Percentiles rank a stretch among this genome's conserved stretches.
Evolutionary conservation across 2,329 filamentous ascomycete species (phyloP).

Genomic region (Chaetomium strumarium): DNA sequence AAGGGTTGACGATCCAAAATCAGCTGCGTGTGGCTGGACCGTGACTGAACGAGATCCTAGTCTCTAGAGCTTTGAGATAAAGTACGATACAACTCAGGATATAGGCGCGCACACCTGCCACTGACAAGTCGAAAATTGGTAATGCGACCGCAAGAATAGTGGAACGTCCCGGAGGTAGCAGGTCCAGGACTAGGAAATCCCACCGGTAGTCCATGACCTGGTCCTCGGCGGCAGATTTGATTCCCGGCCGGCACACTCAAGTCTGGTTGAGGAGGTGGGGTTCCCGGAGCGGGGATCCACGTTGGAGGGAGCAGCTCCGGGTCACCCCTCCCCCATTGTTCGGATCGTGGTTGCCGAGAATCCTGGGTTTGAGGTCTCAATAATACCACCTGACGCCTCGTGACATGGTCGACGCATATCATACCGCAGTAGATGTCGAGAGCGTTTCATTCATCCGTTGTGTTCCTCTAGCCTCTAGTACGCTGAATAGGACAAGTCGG

Average conservation of each 20-base stretch:
- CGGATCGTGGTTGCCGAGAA: neutral
- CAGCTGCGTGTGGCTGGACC: too few relatives aligned
- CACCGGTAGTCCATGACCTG: neutral
- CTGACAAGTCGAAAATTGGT: neutral
- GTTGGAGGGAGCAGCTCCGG: neutral
- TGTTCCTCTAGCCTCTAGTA: too few relatives aligned
- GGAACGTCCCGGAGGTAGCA: neutral
- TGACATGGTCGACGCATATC: too few relatives aligned
- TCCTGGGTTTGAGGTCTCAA: too few relatives aligned
- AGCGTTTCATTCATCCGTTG: too few relatives aligned
- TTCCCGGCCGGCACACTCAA: neutral
- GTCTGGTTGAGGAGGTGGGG: neutral
- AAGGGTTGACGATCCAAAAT: neutral
- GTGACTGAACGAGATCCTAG: neutral
- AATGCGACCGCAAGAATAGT: neutral
- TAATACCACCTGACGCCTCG: too few relatives aligned
- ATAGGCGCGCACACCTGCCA: neutral
- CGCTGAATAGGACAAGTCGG: too few relatives aligned
- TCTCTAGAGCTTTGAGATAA: too few relatives aligned
- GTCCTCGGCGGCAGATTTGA: constrained; percentile 4
- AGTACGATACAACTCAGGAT: neutral
- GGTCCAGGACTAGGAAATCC: neutral
- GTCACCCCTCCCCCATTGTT: neutral
- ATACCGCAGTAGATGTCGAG: too few relatives aligned
- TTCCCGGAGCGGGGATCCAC: constrained; percentile 4